Evolutionary conservation across 148 eudicot species (phyloP), one percentile per base, ranked within the genome.

Genomic region (Bassia scoparia): DNA sequence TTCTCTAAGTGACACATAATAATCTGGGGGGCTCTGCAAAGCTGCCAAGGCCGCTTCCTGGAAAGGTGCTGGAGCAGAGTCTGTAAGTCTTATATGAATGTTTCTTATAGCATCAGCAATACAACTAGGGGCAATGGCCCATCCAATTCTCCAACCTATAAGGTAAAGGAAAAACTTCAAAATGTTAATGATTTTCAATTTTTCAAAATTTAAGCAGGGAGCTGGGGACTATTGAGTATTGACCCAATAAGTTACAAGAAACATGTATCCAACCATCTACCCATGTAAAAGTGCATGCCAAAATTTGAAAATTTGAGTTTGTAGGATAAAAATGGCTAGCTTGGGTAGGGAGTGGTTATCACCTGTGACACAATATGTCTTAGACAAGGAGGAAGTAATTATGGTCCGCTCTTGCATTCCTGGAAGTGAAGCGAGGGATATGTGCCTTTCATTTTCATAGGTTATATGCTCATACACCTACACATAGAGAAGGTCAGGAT

Each of bases 61-160:
- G 70, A 94, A 90, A 76, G 98, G 98, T 69, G 98, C 96, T 24
- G 98, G 98, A 83, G 98, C 98, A 75, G 96, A 94, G 83, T 94
- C 98, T 34, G 95, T 87, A 58, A 94, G 70, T 83, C 81, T 87
- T 43, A 84, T 76, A 77, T 94, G 98, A 67, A 91, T 89, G 77
- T 94, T 94, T 78, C 90, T 79, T 21, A 94, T 88, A 43, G 97
- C 95, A 66, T 91, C 85, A 34, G 96, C 96, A 73, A 94, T 80
- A 74, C 85, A 85, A 46, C 90, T 55, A 15, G 98, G 87, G 18
- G 89, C 95, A 50, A 91, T 80, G n/a, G 98, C 98, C 98, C 98
- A 94, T 71, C 98, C 98, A 59, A 94, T 74, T 80, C 98, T 86
- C 98, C 98, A 94, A 76, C 98, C 98, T 94, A 77, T 43, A 11